Evolutionary conservation across 148 eudicot species (phyloP).

Genomic region (Arbutus unedo): DNA sequence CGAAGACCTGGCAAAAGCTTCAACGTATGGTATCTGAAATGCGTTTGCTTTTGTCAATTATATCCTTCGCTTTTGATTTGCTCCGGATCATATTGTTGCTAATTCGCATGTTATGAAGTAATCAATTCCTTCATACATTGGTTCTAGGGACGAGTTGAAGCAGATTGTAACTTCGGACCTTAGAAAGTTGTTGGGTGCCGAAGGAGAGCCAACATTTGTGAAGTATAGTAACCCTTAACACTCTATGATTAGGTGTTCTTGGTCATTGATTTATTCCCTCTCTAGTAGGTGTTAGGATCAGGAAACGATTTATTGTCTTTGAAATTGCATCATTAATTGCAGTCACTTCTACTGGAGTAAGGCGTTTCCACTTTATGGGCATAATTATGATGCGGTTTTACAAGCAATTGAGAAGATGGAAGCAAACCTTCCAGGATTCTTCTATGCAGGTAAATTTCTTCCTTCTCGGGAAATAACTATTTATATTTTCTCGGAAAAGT

Average conservation of each 20-base stretch:
- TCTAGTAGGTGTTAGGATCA: not conserved
- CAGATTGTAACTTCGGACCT: conserved; percentile 33
- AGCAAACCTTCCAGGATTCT: conserved; percentile 78
- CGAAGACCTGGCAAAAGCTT: conserved; percentile 86
- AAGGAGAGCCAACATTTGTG: conserved; percentile 30
- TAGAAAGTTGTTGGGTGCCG: conserved; percentile 30
- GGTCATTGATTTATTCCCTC: not conserved
- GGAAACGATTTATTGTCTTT: conserved; percentile 4
- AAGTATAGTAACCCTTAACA: conserved; percentile 39
- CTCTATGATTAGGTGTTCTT: not conserved
- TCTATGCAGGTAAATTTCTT: conserved; percentile 71
- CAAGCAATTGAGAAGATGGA: conserved; percentile 84
- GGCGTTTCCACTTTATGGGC: conserved; percentile 90
- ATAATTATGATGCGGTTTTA: conserved; percentile 56
- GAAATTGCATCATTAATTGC: conserved; percentile 29
- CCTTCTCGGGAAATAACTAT: not conserved
- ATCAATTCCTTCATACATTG: not conserved
- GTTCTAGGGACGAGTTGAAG: conserved; percentile 76
- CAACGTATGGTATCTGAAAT: conserved; percentile 44
- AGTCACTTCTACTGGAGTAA: conserved; percentile 89
- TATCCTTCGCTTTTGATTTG: not conserved
- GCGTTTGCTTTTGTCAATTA: not conserved
- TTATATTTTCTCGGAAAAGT: not conserved
- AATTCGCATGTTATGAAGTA: not conserved
- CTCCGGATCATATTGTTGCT: not conserved